A percentile compares a stretch with the other conserved stretches of the same genome.
Conservation (phyloP, 164 flowering plant genomes). For the Liriodendron chinense region DNA sequence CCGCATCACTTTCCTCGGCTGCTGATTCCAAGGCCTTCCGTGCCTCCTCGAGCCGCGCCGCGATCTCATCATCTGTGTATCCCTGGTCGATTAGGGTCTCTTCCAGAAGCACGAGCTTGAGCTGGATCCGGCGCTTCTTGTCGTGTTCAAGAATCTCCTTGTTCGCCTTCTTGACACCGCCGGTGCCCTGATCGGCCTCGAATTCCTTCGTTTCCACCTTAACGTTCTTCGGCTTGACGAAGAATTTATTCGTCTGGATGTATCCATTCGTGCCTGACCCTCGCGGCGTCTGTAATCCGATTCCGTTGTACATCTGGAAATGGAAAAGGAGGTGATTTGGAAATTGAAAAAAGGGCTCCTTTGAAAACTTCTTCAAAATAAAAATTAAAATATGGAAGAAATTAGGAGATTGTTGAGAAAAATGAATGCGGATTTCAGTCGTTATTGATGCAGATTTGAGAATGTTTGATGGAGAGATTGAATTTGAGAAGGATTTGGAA, state of each 20-base stretch:
- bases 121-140: conserved; percentile 81
- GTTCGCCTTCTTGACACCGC: conserved; percentile 73
- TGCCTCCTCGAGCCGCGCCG: conserved; percentile 59
- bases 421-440: too few relatives aligned
- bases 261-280: conserved; percentile 97
- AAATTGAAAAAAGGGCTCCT: background rate
- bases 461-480: too few relatives aligned
- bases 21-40: conserved; percentile 54
- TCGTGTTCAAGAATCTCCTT: conserved; percentile 90
- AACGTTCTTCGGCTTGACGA: conserved; percentile 50
- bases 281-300: conserved; percentile 83
- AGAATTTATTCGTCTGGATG: conserved; percentile 80
- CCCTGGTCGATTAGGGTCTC: conserved; percentile 84
- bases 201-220: conserved; percentile 49
- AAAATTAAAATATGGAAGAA: too few relatives aligned
- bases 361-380: too few relatives aligned
- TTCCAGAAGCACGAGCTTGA: conserved; percentile 77
- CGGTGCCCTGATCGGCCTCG: conserved; percentile 77
- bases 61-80: conserved; percentile 73
- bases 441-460: too few relatives aligned
- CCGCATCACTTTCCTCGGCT: conserved; percentile 34
- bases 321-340: background rate
- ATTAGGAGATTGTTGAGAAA: too few relatives aligned
- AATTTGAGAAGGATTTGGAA: too few relatives aligned
- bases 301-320: conserved; percentile 79